Evolutionary conservation across 306 rosid species (phyloP).

Genomic region (Cicer yamashitae): DNA sequence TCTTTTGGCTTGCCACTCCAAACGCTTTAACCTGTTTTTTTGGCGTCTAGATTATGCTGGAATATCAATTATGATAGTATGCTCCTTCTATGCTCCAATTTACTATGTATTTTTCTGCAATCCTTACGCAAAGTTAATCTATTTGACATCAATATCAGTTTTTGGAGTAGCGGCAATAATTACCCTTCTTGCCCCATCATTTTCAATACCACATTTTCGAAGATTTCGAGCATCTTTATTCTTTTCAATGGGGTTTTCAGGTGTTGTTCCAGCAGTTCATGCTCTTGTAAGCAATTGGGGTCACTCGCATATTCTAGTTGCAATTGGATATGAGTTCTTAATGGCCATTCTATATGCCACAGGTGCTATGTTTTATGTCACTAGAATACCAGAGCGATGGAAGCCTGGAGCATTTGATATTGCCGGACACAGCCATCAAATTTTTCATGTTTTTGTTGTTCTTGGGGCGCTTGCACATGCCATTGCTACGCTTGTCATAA

Average conservation of each 20-base stretch:
- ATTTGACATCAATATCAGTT: slow-evolving; percentile 69
- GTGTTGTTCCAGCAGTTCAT: slow-evolving; percentile 77
- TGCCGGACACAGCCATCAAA: slow-evolving; percentile 97
- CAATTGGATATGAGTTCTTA: slow-evolving; percentile 69
- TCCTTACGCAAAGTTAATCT: slow-evolving; percentile 56
- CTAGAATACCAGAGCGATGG: slow-evolving; percentile 84
- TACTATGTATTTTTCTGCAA: slow-evolving; percentile 80
- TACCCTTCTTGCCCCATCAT: slow-evolving; percentile 75
- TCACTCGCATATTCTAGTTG: slow-evolving; percentile 51
- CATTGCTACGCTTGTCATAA: slow-evolving; percentile 63
- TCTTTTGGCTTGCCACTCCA: slow-evolving; percentile 87
- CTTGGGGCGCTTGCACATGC: slow-evolving; percentile 82
- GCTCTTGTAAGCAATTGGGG: slow-evolving; percentile 70
- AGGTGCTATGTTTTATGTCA: slow-evolving; percentile 74
- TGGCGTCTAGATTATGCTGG: slow-evolving; percentile 98
- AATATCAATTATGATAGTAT: slow-evolving; percentile 83
- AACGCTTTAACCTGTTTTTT: slow-evolving; percentile 69
- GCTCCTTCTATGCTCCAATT: slow-evolving; percentile 86
- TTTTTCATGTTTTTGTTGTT: slow-evolving; percentile 84
- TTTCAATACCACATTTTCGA: slow-evolving; percentile 67
- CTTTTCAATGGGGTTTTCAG: slow-evolving; percentile 91
- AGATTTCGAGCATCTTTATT: slow-evolving; percentile 69
- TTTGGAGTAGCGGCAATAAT: slow-evolving; percentile 64
- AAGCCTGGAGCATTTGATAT: slow-evolving; percentile 88
- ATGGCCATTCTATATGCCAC: slow-evolving; percentile 77